Percentiles rank a stretch among this genome's conserved stretches.
These are phyloP conservation scores for Plasmodium cynomolgi DNA, from an alignment of 169 alveolate genomes.

Conservation along the genomic window DNA sequence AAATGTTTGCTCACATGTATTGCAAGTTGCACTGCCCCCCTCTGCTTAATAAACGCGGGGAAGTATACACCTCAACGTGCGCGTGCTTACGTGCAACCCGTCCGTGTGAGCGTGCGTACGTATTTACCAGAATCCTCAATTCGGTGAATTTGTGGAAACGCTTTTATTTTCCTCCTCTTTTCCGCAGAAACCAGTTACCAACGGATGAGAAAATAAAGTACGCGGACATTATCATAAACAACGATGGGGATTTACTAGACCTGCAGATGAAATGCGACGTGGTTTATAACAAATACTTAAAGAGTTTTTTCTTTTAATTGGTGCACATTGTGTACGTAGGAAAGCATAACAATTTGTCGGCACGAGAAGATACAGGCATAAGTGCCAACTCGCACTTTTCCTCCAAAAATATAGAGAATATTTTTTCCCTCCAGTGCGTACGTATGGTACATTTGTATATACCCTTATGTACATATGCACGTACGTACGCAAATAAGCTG, in stretches of 20 bases:
- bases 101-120: background rate
- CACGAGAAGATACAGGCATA: background rate
- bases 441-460: slow-evolving; percentile 4
- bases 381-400: background rate
- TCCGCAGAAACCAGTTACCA: slow-evolving; percentile 67
- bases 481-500: background rate
- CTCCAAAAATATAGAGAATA: slow-evolving; percentile 1
- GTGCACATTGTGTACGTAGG: background rate
- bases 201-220: slow-evolving; percentile 72
- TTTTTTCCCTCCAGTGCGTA: background rate
- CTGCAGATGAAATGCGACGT: slow-evolving; percentile 74
- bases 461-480: background rate
- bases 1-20: background rate
- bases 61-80: background rate
- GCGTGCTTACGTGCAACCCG: background rate
- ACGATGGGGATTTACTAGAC: slow-evolving; percentile 74
- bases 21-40: background rate
- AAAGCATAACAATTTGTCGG: background rate
- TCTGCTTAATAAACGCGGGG: background rate
- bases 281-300: slow-evolving; percentile 70
- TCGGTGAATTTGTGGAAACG: background rate
- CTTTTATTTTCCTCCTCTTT: background rate
- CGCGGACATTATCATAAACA: slow-evolving; percentile 75
- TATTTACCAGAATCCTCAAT: background rate
- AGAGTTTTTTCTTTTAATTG: slow-evolving; percentile 67